Base-by-base conservation (phyloP, 768 basidiomycete genomes). In the Lactarius pseudohatsudake region DNA sequence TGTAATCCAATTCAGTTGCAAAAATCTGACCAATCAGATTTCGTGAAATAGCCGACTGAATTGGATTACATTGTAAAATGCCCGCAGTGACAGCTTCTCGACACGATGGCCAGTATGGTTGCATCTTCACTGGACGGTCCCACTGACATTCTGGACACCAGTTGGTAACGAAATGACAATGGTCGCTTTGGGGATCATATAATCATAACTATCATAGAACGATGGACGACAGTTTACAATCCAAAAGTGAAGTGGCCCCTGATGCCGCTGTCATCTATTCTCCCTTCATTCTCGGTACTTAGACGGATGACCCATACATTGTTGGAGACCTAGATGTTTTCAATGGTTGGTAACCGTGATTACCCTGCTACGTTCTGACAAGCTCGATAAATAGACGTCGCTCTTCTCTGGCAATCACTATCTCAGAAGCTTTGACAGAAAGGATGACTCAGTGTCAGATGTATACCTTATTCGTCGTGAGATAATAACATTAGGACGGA, bases 401-500 rank as follows among this genome's bases (percentile, higher is more conserved):
- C 41, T 36, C 53, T 30, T 56, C 30, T 32, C 55, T 56, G 55
- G 11, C 8, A 50, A 57, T 16, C 41, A 38, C 18, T 34, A 20
- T 32, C 57, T 54, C 38, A 41, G 64, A 53, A 26, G 9, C n/a
- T 54, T 32, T 30, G 16, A 36, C 50, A 9, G 11, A 32, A 50
- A 38, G 3, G 30, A 40, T 54, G n/a, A 43, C 28, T 58, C 41
- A 20, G 3, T 22, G 43, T 30, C 36, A 57, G 59, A 47, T 18
- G 55, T 56, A 15, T 16, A 62, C 30, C 61, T 62, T 58, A 28
- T n/a, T 62, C 30, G 40, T 64, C 50, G 16, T 15, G 53, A 60
- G 28, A 64, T 53, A 59, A 32, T 38, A 36, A 38, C 26, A 58
- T 64, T 59, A 67, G 1, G 62, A 67, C 56, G 59, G 13, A 36